These are phyloP conservation scores for Aureobasidium sp. DNA, from an alignment of 2,329 filamentous ascomycete species.

Conservation along the genomic window DNA sequence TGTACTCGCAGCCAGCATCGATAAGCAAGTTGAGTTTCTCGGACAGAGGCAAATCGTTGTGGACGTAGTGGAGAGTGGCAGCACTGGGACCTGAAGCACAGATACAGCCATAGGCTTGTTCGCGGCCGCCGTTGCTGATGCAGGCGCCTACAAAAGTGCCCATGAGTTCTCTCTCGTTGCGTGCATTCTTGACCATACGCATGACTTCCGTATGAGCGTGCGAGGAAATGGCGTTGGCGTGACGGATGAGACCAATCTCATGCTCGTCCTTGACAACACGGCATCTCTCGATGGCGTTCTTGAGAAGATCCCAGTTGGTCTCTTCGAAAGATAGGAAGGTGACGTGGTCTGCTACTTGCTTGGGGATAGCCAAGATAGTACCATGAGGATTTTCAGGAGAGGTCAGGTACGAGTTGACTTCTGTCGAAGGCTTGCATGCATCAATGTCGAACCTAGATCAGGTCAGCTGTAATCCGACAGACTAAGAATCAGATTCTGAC, in stretches of 20 bases:
- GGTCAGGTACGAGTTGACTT: conserved; percentile 61
- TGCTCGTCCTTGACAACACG: conserved; percentile 80
- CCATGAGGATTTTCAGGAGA: conserved; percentile 37
- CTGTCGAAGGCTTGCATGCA: conserved; percentile 28
- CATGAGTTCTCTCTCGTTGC: conserved; percentile 76
- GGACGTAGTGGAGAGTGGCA: conserved; percentile 79
- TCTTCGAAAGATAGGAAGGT: conserved; percentile 62
- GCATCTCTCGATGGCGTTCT: conserved; percentile 65
- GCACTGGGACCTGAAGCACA: conserved; percentile 72
- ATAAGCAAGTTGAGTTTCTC: conserved; percentile 73
- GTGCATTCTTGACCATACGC: conserved; percentile 50
- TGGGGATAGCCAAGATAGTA: conserved; percentile 65
- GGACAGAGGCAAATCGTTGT: conserved; percentile 61
- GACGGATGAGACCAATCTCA: conserved; percentile 72
- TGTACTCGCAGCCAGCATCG: conserved; percentile 62
- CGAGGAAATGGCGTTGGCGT: conserved; percentile 72
- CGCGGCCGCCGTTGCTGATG: conserved; percentile 63
- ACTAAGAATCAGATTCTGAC: not conserved
- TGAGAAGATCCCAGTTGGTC: conserved; percentile 49
- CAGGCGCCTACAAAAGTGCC: conserved; percentile 71
- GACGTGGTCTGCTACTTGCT: conserved; percentile 63
- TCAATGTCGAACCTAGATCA: conserved; percentile 13
- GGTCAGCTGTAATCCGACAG: not conserved
- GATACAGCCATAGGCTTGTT: conserved; percentile 84
- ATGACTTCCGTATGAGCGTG: conserved; percentile 70